Percentiles rank a stretch among this genome's conserved stretches.
phyloP scores from a whole-genome alignment of 192 early-diverging fungal species.

The Linnemannia zychae region DNA sequence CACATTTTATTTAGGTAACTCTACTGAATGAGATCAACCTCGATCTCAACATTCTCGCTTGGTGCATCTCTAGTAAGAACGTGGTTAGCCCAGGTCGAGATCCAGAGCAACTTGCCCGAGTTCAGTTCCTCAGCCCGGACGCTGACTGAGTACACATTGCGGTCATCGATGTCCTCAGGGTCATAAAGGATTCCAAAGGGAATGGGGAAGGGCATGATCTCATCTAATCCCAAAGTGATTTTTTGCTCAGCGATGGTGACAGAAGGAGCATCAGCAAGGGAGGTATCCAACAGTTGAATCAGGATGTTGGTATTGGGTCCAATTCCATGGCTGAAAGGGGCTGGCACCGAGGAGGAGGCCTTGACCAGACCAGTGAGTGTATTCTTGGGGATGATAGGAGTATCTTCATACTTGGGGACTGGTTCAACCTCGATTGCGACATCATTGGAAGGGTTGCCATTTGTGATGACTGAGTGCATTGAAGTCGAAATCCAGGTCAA shows the following conservation, averaged over 20 bases:
- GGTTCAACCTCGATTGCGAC: constrained; percentile 14
- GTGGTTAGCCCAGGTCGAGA: background rate
- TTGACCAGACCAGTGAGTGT: constrained; percentile 11
- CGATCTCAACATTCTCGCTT: background rate
- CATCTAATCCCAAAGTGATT: background rate
- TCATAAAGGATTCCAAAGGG: constrained; percentile 22
- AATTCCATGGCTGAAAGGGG: background rate
- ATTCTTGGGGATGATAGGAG: background rate
- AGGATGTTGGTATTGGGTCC: constrained; percentile 19
- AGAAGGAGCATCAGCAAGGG: constrained; percentile 27
- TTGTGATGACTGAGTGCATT: constrained; percentile 21
- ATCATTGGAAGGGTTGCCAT: constrained; percentile 17
- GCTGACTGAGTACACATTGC: constrained; percentile 20
- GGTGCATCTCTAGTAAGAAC: constrained; percentile 19
- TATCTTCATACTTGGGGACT: background rate
- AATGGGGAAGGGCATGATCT: constrained; percentile 12
- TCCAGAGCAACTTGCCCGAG: constrained; percentile 2
- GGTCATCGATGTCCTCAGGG: constrained; percentile 5
- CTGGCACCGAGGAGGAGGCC: background rate
- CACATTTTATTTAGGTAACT: background rate
- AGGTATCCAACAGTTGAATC: constrained; percentile 28
- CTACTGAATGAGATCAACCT: constrained; percentile 32
- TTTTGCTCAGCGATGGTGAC: constrained; percentile 15
- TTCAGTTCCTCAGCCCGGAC: constrained; percentile 19
- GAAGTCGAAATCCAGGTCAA: constrained; percentile 28